Conservation (phyloP, 2,329 filamentous ascomycete genomes). For the Trichoderma sp. region DNA sequence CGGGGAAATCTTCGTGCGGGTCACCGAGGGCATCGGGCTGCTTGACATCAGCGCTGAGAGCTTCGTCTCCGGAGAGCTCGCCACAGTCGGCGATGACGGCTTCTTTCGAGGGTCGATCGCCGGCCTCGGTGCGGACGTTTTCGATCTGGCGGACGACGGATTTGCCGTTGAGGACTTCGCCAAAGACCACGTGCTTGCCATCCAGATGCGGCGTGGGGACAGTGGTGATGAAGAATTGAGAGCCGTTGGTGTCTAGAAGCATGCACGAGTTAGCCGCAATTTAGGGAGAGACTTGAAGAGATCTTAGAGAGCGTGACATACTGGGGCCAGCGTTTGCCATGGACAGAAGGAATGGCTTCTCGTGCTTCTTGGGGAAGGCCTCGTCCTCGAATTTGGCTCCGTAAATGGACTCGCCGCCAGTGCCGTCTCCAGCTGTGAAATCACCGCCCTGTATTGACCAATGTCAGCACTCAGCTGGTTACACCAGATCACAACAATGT, state of each 20-base stretch:
- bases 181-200: constrained; percentile 96
- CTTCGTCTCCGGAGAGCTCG: constrained; percentile 74
- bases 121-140: constrained; percentile 72
- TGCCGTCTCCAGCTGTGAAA: constrained; percentile 93
- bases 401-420: constrained; percentile 96
- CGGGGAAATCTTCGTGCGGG: constrained; percentile 92
- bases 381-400: constrained; percentile 97
- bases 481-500: not conserved
- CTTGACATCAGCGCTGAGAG: constrained; percentile 68
- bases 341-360: constrained; percentile 88
- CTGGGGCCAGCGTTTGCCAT: constrained; percentile 98
- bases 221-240: constrained; percentile 97
- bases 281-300: not conserved
- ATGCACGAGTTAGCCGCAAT: not conserved
- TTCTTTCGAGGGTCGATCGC: constrained; percentile 77
- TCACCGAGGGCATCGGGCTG: constrained; percentile 81
- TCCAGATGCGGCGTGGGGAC: constrained; percentile 94
- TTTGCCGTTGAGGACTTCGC: constrained; percentile 91
- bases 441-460: constrained; percentile 72
- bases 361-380: constrained; percentile 91
- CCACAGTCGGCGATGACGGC: constrained; percentile 82
- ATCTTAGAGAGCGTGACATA: constrained; percentile 47
- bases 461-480: not conserved
- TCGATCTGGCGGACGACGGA: constrained; percentile 88
- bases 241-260: constrained; percentile 82